A percentile compares a stretch with the other conserved stretches of the same genome.
Conservation (phyloP, 1,139 yeast genomes). For the Wickerhamiella pararugosa region DNA sequence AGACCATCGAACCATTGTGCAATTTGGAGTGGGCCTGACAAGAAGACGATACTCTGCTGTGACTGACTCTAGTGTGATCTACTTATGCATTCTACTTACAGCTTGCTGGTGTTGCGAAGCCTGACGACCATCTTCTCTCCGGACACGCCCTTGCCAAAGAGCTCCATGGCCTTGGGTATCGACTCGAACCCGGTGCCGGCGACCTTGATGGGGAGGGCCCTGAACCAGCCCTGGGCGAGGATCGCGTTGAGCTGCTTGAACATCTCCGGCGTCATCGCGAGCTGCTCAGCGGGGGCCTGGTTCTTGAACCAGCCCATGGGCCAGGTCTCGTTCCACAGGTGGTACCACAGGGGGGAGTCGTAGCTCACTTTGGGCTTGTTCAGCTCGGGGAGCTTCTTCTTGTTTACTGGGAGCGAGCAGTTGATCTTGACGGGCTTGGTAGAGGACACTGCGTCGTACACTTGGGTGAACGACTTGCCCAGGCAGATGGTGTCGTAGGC, state of each 20-base stretch:
- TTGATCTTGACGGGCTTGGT: conserved; percentile 5
- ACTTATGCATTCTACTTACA: no score
- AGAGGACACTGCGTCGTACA: conserved; percentile 3
- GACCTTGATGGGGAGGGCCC: conserved; percentile 12
- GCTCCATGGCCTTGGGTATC: conserved; percentile 10
- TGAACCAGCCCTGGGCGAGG: conserved; percentile 9
- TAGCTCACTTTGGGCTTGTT: conserved; percentile 1
- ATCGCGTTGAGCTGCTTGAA: conserved; percentile 8
- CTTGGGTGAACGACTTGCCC: conserved; percentile 3
- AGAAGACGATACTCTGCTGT: no score
- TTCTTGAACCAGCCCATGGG: conserved; percentile 12
- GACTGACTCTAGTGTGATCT: no score
- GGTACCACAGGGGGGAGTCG: conserved; percentile 11
- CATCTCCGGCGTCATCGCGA: conserved; percentile 6
- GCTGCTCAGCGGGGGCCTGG: conserved; percentile 18
- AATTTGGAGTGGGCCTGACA: no score
- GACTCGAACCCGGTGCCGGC: conserved; percentile 13
- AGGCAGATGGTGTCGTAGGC: conserved; percentile 43
- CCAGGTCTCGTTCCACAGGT: conserved; percentile 10
- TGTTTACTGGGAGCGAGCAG: conserved; percentile 1
- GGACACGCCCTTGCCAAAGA: conserved; percentile 11
- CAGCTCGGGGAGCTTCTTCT: conserved; percentile 2
- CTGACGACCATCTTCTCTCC: conserved; percentile 13
- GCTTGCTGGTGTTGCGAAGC: no score
- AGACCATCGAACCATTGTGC: conserved; percentile 62